phyloP scores from a whole-genome alignment of 805 yeast species.

The Starmerella vitae region DNA sequence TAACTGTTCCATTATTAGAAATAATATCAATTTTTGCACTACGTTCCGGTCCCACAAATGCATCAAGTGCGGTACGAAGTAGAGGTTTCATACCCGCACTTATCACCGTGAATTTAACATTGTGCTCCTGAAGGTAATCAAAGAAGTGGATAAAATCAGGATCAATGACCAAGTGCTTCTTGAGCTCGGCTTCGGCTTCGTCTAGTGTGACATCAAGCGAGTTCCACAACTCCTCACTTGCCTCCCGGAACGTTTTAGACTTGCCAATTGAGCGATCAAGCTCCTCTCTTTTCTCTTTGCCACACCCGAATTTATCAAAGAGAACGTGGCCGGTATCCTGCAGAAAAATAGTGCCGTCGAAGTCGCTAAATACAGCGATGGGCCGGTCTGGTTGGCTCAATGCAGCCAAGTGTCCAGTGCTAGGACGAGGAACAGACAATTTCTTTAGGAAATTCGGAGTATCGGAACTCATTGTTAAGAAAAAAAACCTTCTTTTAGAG shows the following conservation, averaged over 20 bases:
- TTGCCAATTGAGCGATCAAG: slow-evolving; percentile 30
- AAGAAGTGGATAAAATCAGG: slow-evolving; percentile 30
- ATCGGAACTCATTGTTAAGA: slow-evolving; percentile 2
- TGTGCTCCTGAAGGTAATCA: slow-evolving; percentile 28
- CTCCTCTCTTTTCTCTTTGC: slow-evolving; percentile 27
- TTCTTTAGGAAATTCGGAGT: slow-evolving; percentile 17
- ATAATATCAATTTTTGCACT: slow-evolving; percentile 30
- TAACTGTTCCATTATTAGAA: slow-evolving; percentile 31
- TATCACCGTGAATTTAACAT: slow-evolving; percentile 32
- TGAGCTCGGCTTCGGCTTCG: slow-evolving; percentile 28
- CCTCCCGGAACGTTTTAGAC: slow-evolving; percentile 30
- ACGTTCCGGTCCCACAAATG: slow-evolving; percentile 29
- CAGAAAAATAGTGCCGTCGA: slow-evolving; percentile 35
- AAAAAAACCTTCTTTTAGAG: no score
- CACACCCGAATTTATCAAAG: slow-evolving; percentile 33
- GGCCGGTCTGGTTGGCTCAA: slow-evolving; percentile 22
- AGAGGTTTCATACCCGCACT: slow-evolving; percentile 34
- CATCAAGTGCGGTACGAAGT: slow-evolving; percentile 31
- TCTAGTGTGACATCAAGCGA: slow-evolving; percentile 30
- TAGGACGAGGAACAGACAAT: slow-evolving; percentile 21
- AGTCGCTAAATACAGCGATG: slow-evolving; percentile 27
- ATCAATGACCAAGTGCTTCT: slow-evolving; percentile 29
- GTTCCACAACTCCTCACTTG: slow-evolving; percentile 34
- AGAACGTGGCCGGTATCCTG: slow-evolving; percentile 37
- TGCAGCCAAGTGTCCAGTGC: slow-evolving; percentile 22